Evolutionary conservation across 1,284 basidiomycete species (phyloP), one percentile per base, ranked within the genome.

Genomic region (Vanrija sp.): DNA sequence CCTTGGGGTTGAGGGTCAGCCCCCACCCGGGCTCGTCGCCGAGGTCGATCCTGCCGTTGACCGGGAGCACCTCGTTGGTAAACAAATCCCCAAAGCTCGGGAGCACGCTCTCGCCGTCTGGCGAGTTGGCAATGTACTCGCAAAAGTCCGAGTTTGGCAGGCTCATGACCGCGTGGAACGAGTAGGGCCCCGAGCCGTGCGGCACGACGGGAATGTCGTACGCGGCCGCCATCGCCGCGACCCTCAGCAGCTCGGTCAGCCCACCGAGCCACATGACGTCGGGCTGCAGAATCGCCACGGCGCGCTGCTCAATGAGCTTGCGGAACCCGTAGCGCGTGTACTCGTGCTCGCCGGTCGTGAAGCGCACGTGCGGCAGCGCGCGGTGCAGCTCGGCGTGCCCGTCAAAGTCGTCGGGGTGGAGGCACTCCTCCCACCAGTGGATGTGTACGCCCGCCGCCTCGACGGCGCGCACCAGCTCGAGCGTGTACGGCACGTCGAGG

Each of bases 261-360:
- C 80, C 80, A 14, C 80, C 80, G 35, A 75, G 65, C 73, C 73
- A 76, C 77, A 77, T 78, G 47, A 81, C 78, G 58, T 81, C 80
- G 5, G 81, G 80, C 63, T 82, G 80, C 50, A 79, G 64, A 53
- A 82, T 81, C 57, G 79, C 78, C 49, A 81, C 69, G 2, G 75
- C 69, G 19, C 79, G 77, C 50, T 74, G 64, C 65, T 80, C 80
- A 56, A 82, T 80, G 24, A 82, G 75, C 62, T 80, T 79, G 50
- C 80, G 77, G 76, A 81, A 81, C 6, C 80, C 79, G 59, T 80
- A 80, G 63, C 77, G 77, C 18, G 77, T 76, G 69, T 80, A 81
- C 65, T 80, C 80, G 68, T 81, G 80, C 71, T 81, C 81, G 49
- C 80, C 81, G 3, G 81, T 81, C 6, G 81, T 82, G 68, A 79